Conservation (phyloP, 2,329 filamentous ascomycete species). For the Penicillium sp. region DNA sequence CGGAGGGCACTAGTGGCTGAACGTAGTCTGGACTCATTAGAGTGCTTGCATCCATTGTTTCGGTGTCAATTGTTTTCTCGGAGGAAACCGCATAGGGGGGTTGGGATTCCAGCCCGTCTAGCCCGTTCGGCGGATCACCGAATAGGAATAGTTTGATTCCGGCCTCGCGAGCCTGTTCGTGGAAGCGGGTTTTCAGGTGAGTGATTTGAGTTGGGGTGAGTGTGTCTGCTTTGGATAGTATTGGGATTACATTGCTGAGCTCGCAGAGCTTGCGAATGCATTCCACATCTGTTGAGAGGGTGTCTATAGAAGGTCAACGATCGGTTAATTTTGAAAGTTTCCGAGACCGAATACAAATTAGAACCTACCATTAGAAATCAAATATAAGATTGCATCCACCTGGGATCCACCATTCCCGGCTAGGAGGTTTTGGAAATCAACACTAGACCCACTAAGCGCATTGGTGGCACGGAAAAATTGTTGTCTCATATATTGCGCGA, state of each 20-base stretch:
- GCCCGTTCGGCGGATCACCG: conserved; percentile 36
- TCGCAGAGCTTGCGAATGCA: conserved; percentile 67
- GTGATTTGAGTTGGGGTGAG: conserved; percentile 58
- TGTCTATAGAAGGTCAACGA: conserved; percentile 41
- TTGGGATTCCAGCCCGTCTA: conserved; percentile 29
- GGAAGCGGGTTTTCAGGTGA: conserved; percentile 55
- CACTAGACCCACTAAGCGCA: conserved; percentile 62
- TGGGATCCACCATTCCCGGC: conserved; percentile 79
- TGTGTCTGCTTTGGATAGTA: conserved; percentile 74
- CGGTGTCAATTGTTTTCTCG: conserved; percentile 65
- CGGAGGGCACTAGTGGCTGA: conserved; percentile 72
- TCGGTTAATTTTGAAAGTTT: not conserved
- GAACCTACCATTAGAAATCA: conserved; percentile 67
- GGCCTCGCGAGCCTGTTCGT: conserved; percentile 37
- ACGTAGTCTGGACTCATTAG: conserved; percentile 91
- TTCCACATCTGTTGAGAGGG: conserved; percentile 64
- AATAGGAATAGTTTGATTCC: conserved; percentile 68
- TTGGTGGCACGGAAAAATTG: conserved; percentile 63
- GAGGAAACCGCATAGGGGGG: conserved; percentile 76
- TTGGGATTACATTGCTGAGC: conserved; percentile 79
- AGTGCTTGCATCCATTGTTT: conserved; percentile 87
- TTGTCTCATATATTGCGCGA: conserved; percentile 70
- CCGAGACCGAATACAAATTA: not conserved
- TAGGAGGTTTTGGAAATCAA: conserved; percentile 72
- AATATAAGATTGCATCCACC: conserved; percentile 81